Base-by-base conservation (phyloP, 2,329 filamentous ascomycete genomes). In the Venturia oleaginea region DNA sequence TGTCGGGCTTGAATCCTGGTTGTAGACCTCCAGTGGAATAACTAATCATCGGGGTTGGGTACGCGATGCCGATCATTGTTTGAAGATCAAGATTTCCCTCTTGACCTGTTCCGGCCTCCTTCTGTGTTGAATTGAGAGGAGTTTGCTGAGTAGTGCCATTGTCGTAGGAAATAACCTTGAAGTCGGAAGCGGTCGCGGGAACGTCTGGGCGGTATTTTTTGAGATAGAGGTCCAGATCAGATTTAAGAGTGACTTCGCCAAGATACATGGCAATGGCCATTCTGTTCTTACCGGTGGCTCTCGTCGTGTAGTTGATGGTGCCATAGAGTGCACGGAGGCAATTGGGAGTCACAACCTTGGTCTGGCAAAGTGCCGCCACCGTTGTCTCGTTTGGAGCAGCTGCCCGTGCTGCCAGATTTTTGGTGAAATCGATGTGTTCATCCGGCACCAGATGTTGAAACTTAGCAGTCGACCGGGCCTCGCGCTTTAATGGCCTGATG, bases 401-500 rank as follows among this genome's bases (percentile, higher is more conserved):
- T 17, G 30, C n/a, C n/a, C 27, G 59, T 13, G 22, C 11, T 4
- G 34, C 40, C 34, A 60, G 5, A 27, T 27, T 60, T 13, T 40
- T 40, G 17, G 40, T 19, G 24, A 30, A 43, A 22, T 60, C 40
- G 19, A n/a, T 68, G 68, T 63, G n/a, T 55, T 67, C 67, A 22
- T 57, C 51, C 30, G 51, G 51, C 7, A 57, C 27, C 19, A 57
- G 30, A 22, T 32, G 30, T 34, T 57, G 51, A 22, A 57, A 32
- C 15, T n/a, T 57, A 22, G 51, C 51, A 6, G 51, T 57, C 27
- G 51, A 57, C 15, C 30, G 34, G 40, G 68, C 59, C 61, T 66
- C 65, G 61, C 64, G 54, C 71, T 69, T 46, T 72, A 71, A 19
- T 68, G 43, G 70, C 65, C 37, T 68, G 71, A 83, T 81, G 75